Evolutionary conservation across 352 stramenopile genomes (phyloP), one percentile per base, ranked within the genome.

Genomic region (Pythium dissimile): DNA sequence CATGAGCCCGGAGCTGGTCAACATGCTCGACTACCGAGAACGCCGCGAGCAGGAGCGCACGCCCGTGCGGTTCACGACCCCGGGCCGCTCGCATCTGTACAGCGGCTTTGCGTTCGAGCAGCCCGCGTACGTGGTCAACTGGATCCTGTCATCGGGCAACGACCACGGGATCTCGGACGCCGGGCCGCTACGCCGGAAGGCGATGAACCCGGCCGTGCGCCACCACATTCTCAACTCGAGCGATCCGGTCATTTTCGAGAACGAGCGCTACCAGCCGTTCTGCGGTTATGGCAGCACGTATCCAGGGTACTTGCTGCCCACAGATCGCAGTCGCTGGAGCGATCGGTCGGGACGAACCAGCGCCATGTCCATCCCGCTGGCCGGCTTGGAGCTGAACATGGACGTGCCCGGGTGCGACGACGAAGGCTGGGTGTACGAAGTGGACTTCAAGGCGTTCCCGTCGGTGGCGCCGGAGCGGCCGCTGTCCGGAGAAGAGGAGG

Each of bases 181-280:
- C 20, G 67, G 63, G 5, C 61, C 65, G 24, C 69, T 73, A 26
- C 66, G 67, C 20, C 64, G 80, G 38, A 86, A 89, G 64, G 72
- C 65, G 27, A 72, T 88, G 30, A 89, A 89, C 48, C 58, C 72
- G 0, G 68, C 84, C 28, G 79, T 94, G 8, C 78, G 84, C 0
- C 66, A 89, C 42, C 31, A 58, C 26, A 92, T 95, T 41, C 46
- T 95, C 31, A 69, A 61, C 23, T 92, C 83, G 21, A 69, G 78
- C 26, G 85, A 93, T 50, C 77, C 85, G 0, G 83, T 93, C 0
- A 73, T 95, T 18, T 95, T 89, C 35, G 85, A 95, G 66, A 95
- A 95, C 52, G 71, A 95, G 62, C 79, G 85, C 8, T 95, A 92
- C 59, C 84, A 92, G 52, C 83, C 82, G 3, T 95, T 95, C 58